Evolutionary conservation across 257 asterid genomes (phyloP).

Genomic region (Capsicum baccatum): DNA sequence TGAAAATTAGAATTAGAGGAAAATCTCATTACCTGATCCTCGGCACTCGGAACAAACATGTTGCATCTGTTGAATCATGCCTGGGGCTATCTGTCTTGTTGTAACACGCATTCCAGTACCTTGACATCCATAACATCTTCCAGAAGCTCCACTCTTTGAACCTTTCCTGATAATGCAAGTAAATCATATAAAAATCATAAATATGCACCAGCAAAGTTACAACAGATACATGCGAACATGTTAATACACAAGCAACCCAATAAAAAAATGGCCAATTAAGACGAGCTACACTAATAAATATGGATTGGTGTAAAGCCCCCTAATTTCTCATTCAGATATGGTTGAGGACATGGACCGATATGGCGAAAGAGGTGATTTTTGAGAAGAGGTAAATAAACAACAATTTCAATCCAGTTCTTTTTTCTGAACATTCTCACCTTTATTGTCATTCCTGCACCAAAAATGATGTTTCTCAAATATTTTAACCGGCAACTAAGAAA

Average conservation of each 20-base stretch:
- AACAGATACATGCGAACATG: neutral
- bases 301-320: neutral
- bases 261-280: neutral
- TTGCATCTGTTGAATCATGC: conserved; percentile 57
- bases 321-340: neutral
- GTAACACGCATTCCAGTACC: conserved; percentile 53
- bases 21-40: conserved; percentile 42
- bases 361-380: neutral
- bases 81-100: conserved; percentile 44
- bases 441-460: neutral
- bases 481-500: neutral
- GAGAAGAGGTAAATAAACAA: neutral
- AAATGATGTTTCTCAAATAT: neutral
- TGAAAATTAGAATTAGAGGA: neutral
- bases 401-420: neutral
- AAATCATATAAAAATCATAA: neutral
- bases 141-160: conserved; percentile 50
- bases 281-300: neutral
- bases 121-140: conserved; percentile 55
- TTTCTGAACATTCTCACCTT: neutral
- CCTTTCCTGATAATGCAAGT: conserved; percentile 49
- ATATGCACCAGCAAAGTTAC: neutral
- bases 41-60: conserved; percentile 54
- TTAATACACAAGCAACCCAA: neutral
- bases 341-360: neutral